Percentiles rank a stretch among this genome's conserved stretches.
Conservation (phyloP, 78 protist species). For the Dictyostelium capitatum region DNA sequence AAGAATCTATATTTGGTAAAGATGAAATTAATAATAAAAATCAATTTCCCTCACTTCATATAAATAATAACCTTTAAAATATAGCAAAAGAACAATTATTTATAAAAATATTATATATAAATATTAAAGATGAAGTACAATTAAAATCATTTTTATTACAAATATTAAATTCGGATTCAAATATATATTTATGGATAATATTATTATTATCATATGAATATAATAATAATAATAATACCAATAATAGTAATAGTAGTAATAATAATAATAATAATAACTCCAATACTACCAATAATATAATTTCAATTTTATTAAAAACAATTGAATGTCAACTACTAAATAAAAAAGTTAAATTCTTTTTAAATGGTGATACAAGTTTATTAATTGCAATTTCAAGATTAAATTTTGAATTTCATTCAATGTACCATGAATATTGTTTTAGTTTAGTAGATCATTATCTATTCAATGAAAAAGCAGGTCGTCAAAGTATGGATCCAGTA, state of each 20-base stretch:
- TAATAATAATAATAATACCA: constrained; percentile 5
- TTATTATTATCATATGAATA: neutral
- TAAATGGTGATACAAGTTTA: neutral
- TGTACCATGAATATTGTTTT: neutral
- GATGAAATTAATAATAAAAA: neutral
- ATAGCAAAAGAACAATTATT: neutral
- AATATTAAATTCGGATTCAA: neutral
- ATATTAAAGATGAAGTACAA: neutral
- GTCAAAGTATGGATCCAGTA: neutral
- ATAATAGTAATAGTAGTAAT: neutral
- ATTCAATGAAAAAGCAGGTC: neutral
- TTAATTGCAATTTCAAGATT: neutral
- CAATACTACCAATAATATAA: neutral
- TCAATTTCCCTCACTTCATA: neutral
- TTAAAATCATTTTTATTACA: neutral
- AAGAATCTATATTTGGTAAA: neutral
- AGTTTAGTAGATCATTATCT: neutral
- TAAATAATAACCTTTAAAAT: neutral
- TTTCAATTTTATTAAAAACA: neutral
- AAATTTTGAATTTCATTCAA: neutral
- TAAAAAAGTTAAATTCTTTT: constrained; percentile 11
- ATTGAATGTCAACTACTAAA: neutral
- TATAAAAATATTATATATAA: neutral
- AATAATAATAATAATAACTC: too few relatives aligned
- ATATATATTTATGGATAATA: neutral